A percentile compares a stretch with the other conserved stretches of the same genome.
These are phyloP conservation scores for Candida odintsovae DNA, from an alignment of 805 yeast genomes.

Conservation along the genomic window DNA sequence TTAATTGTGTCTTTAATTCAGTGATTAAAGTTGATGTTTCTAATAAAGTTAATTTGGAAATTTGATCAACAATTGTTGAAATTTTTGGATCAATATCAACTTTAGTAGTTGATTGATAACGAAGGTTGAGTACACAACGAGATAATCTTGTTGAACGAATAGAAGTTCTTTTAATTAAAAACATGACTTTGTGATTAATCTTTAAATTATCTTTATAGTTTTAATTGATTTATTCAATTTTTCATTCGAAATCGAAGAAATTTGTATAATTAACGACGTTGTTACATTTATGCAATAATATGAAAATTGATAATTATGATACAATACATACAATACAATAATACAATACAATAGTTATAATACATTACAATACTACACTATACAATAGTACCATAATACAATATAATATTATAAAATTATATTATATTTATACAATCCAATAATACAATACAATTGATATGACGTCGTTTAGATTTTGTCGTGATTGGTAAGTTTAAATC, in stretches of 20 bases:
- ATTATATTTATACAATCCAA: no score
- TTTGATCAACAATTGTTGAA: conserved; percentile 79
- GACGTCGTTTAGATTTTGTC: conserved; percentile 95
- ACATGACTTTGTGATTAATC: no score
- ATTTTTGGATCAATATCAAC: conserved; percentile 70
- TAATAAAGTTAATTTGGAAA: conserved; percentile 81
- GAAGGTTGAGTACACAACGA: conserved; percentile 9
- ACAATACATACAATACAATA: no score
- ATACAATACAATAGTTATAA: no score
- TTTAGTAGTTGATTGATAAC: conserved; percentile 32
- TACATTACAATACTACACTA: no score
- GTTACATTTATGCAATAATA: neutral
- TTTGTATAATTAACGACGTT: neutral
- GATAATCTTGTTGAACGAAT: conserved; percentile 7
- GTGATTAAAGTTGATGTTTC: conserved; percentile 87
- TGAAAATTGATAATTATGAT: no score
- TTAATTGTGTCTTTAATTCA: conserved; percentile 74
- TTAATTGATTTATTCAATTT: no score
- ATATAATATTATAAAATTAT: no score
- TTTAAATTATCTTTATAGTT: no score
- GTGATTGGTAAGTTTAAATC: conserved; percentile 49
- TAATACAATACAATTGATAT: no score
- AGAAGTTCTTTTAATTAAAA: conserved; percentile 6
- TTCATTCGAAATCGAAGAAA: no score
- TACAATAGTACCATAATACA: no score